Conservation (phyloP, 352 stramenopile species). For the Thraustochytrium sp. region DNA sequence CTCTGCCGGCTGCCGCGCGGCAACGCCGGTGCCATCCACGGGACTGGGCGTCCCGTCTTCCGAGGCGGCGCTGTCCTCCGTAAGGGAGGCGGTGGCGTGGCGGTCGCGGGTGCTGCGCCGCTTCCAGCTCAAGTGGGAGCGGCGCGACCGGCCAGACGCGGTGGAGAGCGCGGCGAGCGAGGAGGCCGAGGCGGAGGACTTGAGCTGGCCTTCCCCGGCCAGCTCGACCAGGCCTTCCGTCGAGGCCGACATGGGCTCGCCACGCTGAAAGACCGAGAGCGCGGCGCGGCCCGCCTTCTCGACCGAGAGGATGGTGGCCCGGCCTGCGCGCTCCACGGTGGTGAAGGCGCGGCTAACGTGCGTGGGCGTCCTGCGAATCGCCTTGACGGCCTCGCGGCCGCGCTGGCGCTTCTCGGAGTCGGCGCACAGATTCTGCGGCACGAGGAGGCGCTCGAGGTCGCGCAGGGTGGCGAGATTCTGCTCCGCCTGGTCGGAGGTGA, state of each 20-base stretch:
- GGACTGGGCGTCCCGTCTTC: no score
- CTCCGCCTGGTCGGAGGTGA: not conserved
- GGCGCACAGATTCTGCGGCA: constrained; percentile 32
- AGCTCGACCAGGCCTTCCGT: no score
- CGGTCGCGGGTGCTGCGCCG: not conserved
- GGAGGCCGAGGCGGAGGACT: no score
- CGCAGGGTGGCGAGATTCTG: constrained; percentile 5
- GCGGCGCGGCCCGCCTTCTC: constrained; percentile 11
- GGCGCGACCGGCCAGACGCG: not conserved
- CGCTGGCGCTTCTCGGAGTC: not conserved
- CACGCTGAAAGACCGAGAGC: not conserved
- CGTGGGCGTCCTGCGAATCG: not conserved
- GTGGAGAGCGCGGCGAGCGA: no score
- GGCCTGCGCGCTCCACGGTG: not conserved
- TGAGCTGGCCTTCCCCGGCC: no score
- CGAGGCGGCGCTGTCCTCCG: no score
- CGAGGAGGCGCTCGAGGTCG: constrained; percentile 24
- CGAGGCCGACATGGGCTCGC: no score
- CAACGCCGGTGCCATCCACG: no score
- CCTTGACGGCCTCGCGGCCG: constrained; percentile 34
- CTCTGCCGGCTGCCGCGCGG: no score
- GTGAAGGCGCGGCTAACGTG: not conserved
- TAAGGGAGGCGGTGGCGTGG: no score
- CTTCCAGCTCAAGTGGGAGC: not conserved
- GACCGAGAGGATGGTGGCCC: not conserved